phyloP scores from a whole-genome alignment of 164 flowering plant species.

The Vitis vinifera region ASM3070453v1 NC_081811.1:4757001-4757500 shows the following conservation, averaged over 20 bases:
- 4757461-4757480: conserved; percentile 43
- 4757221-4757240: conserved; percentile 50
- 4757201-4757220: conserved; percentile 58
- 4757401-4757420: conserved; percentile 86
- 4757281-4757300: conserved; percentile 46
- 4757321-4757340: conserved; percentile 76
- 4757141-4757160: too few relatives aligned
- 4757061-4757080: too few relatives aligned
- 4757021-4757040: too few relatives aligned
- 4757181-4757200: conserved; percentile 40
- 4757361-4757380: conserved; percentile 14
- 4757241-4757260: conserved; percentile 61
- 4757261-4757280: conserved; percentile 54
- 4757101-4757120: too few relatives aligned
- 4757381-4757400: conserved; percentile 69
- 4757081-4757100: too few relatives aligned
- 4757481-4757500: conserved; percentile 72
- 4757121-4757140: too few relatives aligned
- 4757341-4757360: conserved; percentile 48
- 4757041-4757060: too few relatives aligned
- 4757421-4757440: conserved; percentile 71
- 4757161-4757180: not conserved
- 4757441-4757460: conserved; percentile 66
- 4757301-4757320: conserved; percentile 64
- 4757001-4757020: too few relatives aligned